These are phyloP conservation scores for Escallonia herrerae DNA, from an alignment of 129 eudicot genomes.

Conservation along the genomic window DNA sequence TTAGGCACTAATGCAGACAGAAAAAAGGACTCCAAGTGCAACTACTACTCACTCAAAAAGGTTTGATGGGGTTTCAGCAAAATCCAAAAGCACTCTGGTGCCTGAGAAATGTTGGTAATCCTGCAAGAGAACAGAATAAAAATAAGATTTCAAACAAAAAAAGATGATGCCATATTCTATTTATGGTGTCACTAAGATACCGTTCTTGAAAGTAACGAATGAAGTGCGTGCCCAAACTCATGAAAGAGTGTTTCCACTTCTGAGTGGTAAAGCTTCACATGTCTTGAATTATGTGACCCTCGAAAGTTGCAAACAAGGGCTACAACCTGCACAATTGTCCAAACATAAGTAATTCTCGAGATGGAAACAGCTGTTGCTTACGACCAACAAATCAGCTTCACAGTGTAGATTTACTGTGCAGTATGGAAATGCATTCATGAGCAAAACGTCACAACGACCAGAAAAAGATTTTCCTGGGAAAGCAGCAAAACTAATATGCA, in stretches of 20 bases:
- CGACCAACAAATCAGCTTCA: no score
- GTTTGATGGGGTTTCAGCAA: conserved; percentile 94
- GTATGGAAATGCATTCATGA: no score
- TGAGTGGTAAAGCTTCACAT: conserved; percentile 67
- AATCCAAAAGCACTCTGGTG: conserved; percentile 84
- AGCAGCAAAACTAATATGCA: no score
- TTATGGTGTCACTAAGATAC: conserved; percentile 30
- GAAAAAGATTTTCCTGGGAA: no score
- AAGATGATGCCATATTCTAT: not conserved
- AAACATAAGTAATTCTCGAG: not conserved
- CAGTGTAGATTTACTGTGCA: no score
- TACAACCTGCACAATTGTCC: conserved; percentile 50
- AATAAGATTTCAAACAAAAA: conserved; percentile 6
- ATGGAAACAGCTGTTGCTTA: no score
- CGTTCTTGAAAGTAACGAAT: conserved; percentile 92
- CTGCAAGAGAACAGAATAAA: conserved; percentile 36
- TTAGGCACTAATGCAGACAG: no score
- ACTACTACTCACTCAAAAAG: conserved; percentile 74
- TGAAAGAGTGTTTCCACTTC: conserved; percentile 95
- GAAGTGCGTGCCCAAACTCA: conserved; percentile 98
- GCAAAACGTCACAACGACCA: no score
- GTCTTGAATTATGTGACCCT: conserved; percentile 28
- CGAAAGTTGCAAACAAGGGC: conserved; percentile 94
- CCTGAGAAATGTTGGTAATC: conserved; percentile 98
- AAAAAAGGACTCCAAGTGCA: no score